Evolutionary conservation across 2,329 filamentous ascomycete genomes (phyloP).

Genomic region (Epicoccum nigrum): DNA sequence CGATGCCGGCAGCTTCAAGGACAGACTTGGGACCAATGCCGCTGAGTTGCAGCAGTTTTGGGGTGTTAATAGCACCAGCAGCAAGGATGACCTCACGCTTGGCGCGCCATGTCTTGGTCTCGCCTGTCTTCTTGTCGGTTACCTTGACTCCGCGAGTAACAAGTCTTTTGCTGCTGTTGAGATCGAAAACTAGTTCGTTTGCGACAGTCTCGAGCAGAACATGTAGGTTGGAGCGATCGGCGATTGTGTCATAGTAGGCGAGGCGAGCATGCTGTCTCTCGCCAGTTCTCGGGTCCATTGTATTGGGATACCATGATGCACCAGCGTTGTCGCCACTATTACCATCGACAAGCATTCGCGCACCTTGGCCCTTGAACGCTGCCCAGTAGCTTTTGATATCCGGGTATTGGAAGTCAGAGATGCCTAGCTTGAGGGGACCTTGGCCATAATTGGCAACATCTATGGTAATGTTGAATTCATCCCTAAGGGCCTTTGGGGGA

Average conservation of each 20-base stretch:
- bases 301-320: constrained; percentile 46
- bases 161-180: constrained; percentile 21
- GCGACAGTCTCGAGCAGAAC: constrained; percentile 29
- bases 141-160: constrained; percentile 35
- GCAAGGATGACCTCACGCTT: constrained; percentile 64
- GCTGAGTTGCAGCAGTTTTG: constrained; percentile 55
- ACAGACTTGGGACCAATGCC: constrained; percentile 38
- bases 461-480: constrained; percentile 33
- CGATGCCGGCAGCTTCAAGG: constrained; percentile 35
- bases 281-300: constrained; percentile 40
- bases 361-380: constrained; percentile 32
- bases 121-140: constrained; percentile 24
- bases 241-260: constrained; percentile 39
- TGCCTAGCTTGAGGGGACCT: constrained; percentile 36
- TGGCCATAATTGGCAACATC: constrained; percentile 32
- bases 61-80: constrained; percentile 62
- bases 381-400: constrained; percentile 33
- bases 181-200: constrained; percentile 32
- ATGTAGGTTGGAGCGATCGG: constrained; percentile 39
- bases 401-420: constrained; percentile 37
- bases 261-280: constrained; percentile 42
- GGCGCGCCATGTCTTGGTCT: constrained; percentile 28
- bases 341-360: constrained; percentile 25
- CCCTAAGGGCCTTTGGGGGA: constrained; percentile 21
- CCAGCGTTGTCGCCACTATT: constrained; percentile 40